These are phyloP conservation scores for Syzygium syzygioides DNA, from an alignment of 441 rosid genomes.

Conservation along the genomic window DNA sequence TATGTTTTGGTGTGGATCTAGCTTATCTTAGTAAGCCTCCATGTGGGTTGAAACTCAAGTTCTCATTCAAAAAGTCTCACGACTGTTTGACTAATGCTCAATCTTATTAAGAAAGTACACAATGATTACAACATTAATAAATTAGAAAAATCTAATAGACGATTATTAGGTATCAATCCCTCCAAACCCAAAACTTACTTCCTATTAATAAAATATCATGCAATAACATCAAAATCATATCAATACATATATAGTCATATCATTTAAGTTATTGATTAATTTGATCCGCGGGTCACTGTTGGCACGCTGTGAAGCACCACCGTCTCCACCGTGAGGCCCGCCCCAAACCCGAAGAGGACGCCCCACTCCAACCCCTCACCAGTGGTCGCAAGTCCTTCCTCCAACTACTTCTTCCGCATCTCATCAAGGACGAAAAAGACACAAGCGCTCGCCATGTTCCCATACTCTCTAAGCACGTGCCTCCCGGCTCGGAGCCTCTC, in stretches of 20 bases:
- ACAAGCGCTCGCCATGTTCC: background rate
- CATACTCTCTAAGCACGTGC: background rate
- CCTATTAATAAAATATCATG: background rate
- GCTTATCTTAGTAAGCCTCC: background rate
- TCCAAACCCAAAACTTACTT: background rate
- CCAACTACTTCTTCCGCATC: background rate
- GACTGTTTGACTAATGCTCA: background rate
- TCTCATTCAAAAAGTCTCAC: background rate
- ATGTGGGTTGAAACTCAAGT: background rate
- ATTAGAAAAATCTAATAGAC: background rate
- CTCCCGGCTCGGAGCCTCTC: background rate
- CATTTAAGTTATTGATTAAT: background rate
- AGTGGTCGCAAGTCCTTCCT: background rate
- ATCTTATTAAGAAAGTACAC: background rate
- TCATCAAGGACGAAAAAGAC: background rate
- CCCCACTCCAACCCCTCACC: background rate
- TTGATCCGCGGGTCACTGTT: rapidly evolving
- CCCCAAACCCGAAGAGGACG: background rate
- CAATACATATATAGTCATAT: background rate
- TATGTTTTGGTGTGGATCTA: rapidly evolving
- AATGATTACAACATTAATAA: background rate
- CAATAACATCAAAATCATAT: background rate
- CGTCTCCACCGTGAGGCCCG: background rate
- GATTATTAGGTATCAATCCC: background rate
- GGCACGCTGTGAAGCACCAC: background rate